These are phyloP conservation scores for Citrus sinensis DNA, from an alignment of 345 rosid genomes.

Conservation along the genomic window DVS_A1.0 CM039168.1:27986501-27987000, in stretches of 20 bases:
- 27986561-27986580: slow-evolving; percentile 41
- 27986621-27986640: slow-evolving; percentile 52
- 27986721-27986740: slow-evolving; percentile 58
- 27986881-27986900: slow-evolving; percentile 62
- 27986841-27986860: slow-evolving; percentile 66
- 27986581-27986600: slow-evolving; percentile 42
- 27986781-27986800: slow-evolving; percentile 62
- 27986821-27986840: slow-evolving; percentile 72
- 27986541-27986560: slow-evolving; percentile 45
- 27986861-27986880: slow-evolving; percentile 66
- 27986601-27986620: slow-evolving; percentile 47
- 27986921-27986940: slow-evolving; percentile 59
- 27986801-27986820: slow-evolving; percentile 57
- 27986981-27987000: slow-evolving; percentile 70
- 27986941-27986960: slow-evolving; percentile 57
- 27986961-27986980: slow-evolving; percentile 55
- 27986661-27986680: slow-evolving; percentile 51
- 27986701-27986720: slow-evolving; percentile 65
- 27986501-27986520: slow-evolving; percentile 47
- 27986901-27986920: slow-evolving; percentile 69
- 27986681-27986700: slow-evolving; percentile 70
- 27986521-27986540: slow-evolving; percentile 60
- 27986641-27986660: slow-evolving; percentile 51
- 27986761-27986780: slow-evolving; percentile 51
- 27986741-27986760: slow-evolving; percentile 49